phyloP scores from a whole-genome alignment of 495 filamentous ascomycete genomes.

The Xylaria scruposa region DNA sequence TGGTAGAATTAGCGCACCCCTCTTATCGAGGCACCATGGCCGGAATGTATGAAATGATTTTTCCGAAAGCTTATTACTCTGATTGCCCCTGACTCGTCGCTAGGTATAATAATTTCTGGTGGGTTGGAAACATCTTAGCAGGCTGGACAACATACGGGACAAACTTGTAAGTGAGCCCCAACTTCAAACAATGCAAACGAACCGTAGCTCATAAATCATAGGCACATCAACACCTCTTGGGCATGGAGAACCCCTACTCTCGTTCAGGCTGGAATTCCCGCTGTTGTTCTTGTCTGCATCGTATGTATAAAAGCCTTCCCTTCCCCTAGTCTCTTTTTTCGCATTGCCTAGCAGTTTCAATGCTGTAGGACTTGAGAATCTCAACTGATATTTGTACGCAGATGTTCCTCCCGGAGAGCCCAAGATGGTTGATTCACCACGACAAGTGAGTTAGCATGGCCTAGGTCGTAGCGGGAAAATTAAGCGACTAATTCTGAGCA shows the following conservation, averaged over 20 bases:
- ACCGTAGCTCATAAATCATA: conserved; percentile 2
- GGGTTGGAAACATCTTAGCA: conserved; percentile 45
- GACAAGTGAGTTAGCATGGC: conserved; percentile 32
- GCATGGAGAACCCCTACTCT: conserved; percentile 63
- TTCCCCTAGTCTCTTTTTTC: too few species aligned
- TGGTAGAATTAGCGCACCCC: conserved; percentile 27
- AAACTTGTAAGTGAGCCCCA: conserved; percentile 35
- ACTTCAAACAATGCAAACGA: background rate
- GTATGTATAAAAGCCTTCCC: background rate
- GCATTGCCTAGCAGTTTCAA: too few species aligned
- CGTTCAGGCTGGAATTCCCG: conserved; percentile 59
- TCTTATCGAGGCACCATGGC: conserved; percentile 59
- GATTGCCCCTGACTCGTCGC: conserved; percentile 10
- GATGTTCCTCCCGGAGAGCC: conserved; percentile 55
- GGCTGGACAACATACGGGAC: conserved; percentile 44
- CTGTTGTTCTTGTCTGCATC: conserved; percentile 37
- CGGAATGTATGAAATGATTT: conserved; percentile 48
- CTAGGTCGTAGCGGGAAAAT: background rate
- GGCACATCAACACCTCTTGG: conserved; percentile 34
- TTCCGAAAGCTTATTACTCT: too few species aligned
- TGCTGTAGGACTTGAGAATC: too few species aligned
- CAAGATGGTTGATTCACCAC: conserved; percentile 61
- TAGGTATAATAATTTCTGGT: conserved; percentile 44
- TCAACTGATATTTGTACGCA: background rate
- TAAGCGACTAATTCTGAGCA: background rate